Percentiles rank a stretch among this genome's conserved stretches.
These are phyloP conservation scores for Geosmithia flava DNA, from an alignment of 2,329 filamentous ascomycete genomes.

Conservation along the genomic window DNA sequence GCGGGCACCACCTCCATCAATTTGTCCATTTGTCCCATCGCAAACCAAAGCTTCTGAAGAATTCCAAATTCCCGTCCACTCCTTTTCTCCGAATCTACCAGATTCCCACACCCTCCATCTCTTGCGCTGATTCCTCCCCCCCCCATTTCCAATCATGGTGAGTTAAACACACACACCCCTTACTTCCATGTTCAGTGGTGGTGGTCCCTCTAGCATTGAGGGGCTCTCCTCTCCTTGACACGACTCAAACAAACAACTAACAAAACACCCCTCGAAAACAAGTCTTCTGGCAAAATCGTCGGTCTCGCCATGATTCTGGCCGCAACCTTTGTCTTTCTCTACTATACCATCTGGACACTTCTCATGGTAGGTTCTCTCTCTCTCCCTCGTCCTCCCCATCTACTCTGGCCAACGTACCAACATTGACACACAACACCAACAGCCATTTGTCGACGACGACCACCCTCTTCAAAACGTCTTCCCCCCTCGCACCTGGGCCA, in stretches of 20 bases:
- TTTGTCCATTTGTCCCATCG: background rate
- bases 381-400: background rate
- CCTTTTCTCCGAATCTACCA: too few species aligned
- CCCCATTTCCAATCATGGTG: constrained; percentile 5
- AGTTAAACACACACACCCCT: background rate
- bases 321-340: constrained; percentile 53
- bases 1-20: background rate
- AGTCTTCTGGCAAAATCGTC: constrained; percentile 54
- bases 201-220: background rate
- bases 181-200: too few species aligned
- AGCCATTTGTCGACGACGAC: constrained; percentile 96
- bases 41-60: background rate
- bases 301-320: constrained; percentile 57
- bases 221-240: background rate
- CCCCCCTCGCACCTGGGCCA: constrained; percentile 95
- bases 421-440: constrained; percentile 2
- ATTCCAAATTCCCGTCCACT: background rate
- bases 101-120: background rate
- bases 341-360: constrained; percentile 97
- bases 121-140: constrained; percentile 4
- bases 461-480: constrained; percentile 93
- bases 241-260: background rate
- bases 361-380: constrained; percentile 60
- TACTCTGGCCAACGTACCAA: background rate
- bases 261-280: background rate